Conservation (phyloP, 805 yeast species). For the Ogataea haglerorum region DNA sequence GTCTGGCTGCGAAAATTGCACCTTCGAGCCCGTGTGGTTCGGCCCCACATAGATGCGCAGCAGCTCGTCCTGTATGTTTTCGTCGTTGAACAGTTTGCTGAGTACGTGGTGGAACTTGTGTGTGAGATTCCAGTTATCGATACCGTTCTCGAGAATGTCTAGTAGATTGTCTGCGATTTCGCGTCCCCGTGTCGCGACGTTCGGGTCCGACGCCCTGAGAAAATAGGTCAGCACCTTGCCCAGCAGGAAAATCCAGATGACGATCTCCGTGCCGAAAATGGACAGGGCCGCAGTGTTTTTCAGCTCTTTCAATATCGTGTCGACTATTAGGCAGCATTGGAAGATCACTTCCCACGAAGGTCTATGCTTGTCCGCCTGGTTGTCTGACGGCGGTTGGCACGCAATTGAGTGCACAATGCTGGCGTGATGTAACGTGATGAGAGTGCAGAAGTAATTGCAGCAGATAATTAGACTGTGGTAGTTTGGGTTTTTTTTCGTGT, state of each 20-base stretch:
- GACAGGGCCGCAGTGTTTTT: slow-evolving; percentile 4
- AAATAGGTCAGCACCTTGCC: slow-evolving; percentile 15
- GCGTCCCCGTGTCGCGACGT: slow-evolving; percentile 2
- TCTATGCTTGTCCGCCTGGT: slow-evolving; percentile 1
- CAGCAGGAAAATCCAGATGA: slow-evolving; percentile 9
- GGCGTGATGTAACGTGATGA: slow-evolving; percentile 9
- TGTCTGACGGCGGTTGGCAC: neutral
- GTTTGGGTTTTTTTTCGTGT: slow-evolving; percentile 2
- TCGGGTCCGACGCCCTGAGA: slow-evolving; percentile 4
- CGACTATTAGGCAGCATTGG: slow-evolving; percentile 12
- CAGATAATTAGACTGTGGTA: slow-evolving; percentile 2
- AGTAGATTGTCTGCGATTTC: slow-evolving; percentile 2
- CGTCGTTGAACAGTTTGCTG: slow-evolving; percentile 3
- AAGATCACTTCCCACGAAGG: slow-evolving; percentile 24
- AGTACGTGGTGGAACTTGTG: slow-evolving; percentile 8
- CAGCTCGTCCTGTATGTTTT: slow-evolving; percentile 2
- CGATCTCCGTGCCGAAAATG: slow-evolving; percentile 3
- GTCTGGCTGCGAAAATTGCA: neutral
- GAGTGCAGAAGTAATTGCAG: slow-evolving; percentile 5
- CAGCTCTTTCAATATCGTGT: slow-evolving; percentile 7
- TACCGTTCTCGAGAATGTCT: slow-evolving; percentile 1
- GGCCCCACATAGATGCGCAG: neutral
- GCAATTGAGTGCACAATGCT: slow-evolving; percentile 7
- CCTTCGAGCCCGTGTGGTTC: neutral
- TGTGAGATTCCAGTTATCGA: slow-evolving; percentile 7